phyloP scores from a whole-genome alignment of 108 stramenopile genomes.

The Skeletonema grethae region DNA sequence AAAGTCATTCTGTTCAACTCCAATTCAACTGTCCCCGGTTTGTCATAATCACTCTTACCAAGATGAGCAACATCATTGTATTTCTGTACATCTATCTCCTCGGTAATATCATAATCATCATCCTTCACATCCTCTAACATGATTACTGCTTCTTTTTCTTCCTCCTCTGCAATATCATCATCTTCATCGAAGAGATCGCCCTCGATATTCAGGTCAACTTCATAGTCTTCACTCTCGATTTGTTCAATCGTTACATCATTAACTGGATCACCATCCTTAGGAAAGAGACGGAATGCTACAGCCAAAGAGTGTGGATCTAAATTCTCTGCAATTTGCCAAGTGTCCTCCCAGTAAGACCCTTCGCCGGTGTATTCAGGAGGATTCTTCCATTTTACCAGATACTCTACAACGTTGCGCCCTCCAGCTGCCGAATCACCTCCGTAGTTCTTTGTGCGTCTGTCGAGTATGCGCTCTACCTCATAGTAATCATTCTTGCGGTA shows the following conservation, averaged over 20 bases:
- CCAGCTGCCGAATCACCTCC: conserved; percentile 1
- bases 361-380: conserved; percentile 8
- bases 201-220: conserved; percentile 9
- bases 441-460: conserved; percentile 20
- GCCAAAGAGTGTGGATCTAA: conserved; percentile 36
- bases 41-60: conserved; percentile 32
- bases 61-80: conserved; percentile 19
- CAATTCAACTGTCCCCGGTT: conserved; percentile 31
- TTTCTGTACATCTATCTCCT: background rate
- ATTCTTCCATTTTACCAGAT: conserved; percentile 37
- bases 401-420: conserved; percentile 23
- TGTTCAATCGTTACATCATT: background rate
- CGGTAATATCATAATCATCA: conserved; percentile 1
- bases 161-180: conserved; percentile 14
- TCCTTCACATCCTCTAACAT: conserved; percentile 14
- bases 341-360: conserved; percentile 12
- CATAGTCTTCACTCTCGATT: background rate
- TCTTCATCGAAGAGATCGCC: conserved; percentile 21
- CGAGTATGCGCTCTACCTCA: conserved; percentile 34
- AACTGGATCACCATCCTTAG: conserved; percentile 21
- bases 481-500: conserved; percentile 21
- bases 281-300: conserved; percentile 33
- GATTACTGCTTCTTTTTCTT: background rate
- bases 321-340: conserved; percentile 34
- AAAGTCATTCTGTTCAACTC: conserved; percentile 28